A percentile compares a stretch with the other conserved stretches of the same genome.
phyloP scores from a whole-genome alignment of 2,329 filamentous ascomycete species.

The Pestalotiopsis fici region DNA sequence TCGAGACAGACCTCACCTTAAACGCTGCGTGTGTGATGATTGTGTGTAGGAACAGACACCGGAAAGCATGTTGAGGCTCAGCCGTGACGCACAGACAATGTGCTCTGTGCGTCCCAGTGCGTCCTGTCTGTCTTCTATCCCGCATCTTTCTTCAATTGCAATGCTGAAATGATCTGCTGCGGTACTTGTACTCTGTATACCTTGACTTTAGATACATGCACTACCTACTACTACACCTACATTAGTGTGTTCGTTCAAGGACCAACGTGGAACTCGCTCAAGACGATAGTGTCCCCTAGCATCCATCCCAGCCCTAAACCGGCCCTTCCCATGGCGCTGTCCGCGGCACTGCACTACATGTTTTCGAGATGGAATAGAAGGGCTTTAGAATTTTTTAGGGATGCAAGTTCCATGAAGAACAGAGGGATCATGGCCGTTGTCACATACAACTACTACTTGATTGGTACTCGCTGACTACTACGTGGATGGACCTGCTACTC shows the following conservation, averaged over 20 bases:
- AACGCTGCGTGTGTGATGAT: conserved; percentile 13
- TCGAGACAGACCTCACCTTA: conserved; percentile 8
- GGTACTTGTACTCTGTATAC: too few species aligned
- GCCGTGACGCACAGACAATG: conserved; percentile 28
- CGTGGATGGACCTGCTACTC: background rate
- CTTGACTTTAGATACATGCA: too few species aligned
- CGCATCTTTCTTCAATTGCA: background rate
- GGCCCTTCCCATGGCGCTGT: background rate
- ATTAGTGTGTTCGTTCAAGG: background rate
- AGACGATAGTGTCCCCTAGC: background rate
- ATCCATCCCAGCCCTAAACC: background rate
- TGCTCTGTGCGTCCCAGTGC: conserved; percentile 18
- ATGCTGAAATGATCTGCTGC: too few species aligned
- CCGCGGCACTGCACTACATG: conserved; percentile 9
- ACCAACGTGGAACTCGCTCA: background rate
- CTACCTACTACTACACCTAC: too few species aligned
- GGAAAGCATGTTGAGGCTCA: conserved; percentile 19
- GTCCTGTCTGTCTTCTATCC: background rate
- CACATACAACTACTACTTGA: too few species aligned
- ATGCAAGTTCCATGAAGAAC: background rate
- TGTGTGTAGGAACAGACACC: conserved; percentile 11
- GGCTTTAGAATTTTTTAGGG: background rate
- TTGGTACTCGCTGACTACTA: background rate
- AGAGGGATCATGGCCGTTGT: background rate
- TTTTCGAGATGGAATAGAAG: background rate